Percentiles rank a stretch among this genome's conserved stretches.
phyloP scores from a whole-genome alignment of 148 eudicot species.

The Polygonum aviculare region DNA sequence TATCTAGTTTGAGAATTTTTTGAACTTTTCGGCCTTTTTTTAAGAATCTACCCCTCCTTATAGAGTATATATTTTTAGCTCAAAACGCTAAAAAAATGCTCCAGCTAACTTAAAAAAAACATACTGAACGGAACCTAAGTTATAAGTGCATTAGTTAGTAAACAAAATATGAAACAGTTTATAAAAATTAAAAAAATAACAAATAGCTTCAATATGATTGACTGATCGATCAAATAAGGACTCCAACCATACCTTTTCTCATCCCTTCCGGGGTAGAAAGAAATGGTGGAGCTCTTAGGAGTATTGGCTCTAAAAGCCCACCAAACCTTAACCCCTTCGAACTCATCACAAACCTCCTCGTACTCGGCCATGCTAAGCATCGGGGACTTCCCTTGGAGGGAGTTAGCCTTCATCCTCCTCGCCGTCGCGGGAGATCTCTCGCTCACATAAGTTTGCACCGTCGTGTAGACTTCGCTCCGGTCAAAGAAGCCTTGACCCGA shows the following conservation, averaged over 20 bases:
- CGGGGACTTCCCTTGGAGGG: conserved; percentile 15
- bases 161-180: no score
- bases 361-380: conserved; percentile 32
- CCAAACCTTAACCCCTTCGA: conserved; percentile 23
- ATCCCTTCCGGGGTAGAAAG: conserved; percentile 13
- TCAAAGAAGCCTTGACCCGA: conserved; percentile 12
- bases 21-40: no score
- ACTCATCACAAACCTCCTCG: conserved; percentile 39
- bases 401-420: conserved; percentile 29
- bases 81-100: no score
- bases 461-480: conserved; percentile 30
- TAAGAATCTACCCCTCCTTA: no score
- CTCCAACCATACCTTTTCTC: conserved; percentile 23
- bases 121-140: no score
- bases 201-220: no score
- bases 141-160: no score
- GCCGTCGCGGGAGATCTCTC: conserved; percentile 23
- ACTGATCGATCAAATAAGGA: background rate
- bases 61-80: no score
- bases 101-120: no score
- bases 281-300: background rate
- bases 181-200: no score
- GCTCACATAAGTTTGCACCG: conserved; percentile 31
- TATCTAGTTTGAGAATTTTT: no score
- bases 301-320: conserved; percentile 26